Conservation (phyloP, 805 yeast genomes). For the Wickerhamiella spandovensis region DNA sequence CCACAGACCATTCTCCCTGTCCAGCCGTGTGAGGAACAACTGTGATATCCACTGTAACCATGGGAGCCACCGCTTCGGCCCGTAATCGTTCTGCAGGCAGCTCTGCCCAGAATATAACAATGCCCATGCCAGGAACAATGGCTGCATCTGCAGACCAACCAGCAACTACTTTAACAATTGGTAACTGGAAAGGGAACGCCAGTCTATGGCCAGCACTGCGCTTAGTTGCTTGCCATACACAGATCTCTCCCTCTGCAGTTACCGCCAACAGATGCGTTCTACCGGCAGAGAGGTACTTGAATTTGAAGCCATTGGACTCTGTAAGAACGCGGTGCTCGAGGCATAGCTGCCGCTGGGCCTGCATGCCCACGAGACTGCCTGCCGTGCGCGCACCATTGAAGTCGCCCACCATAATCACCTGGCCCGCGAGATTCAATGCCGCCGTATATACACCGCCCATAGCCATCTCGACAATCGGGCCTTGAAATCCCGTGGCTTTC, state of each 20-base stretch:
- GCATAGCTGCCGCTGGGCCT: not conserved
- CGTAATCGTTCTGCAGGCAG: not conserved
- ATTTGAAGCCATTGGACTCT: not conserved
- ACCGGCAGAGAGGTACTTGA: not conserved
- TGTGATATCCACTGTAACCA: not conserved
- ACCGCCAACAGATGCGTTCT: not conserved
- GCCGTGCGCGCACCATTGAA: not conserved
- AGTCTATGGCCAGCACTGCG: not conserved
- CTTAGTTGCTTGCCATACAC: not conserved
- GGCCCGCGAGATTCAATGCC: not conserved
- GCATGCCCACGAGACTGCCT: not conserved
- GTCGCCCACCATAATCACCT: not conserved
- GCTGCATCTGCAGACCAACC: constrained; percentile 1
- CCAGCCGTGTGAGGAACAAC: not conserved
- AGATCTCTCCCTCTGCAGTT: not conserved
- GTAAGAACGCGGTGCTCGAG: not conserved
- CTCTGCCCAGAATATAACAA: not conserved
- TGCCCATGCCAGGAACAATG: not conserved
- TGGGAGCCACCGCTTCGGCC: not conserved
- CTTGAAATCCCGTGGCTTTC: not conserved
- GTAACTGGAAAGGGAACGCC: not conserved
- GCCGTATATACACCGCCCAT: not conserved
- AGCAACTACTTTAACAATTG: not conserved
- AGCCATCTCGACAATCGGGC: not conserved
- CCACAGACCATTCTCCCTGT: constrained; percentile 1